phyloP scores from a whole-genome alignment of 352 stramenopile species.

The Pythium myriotylum region DNA sequence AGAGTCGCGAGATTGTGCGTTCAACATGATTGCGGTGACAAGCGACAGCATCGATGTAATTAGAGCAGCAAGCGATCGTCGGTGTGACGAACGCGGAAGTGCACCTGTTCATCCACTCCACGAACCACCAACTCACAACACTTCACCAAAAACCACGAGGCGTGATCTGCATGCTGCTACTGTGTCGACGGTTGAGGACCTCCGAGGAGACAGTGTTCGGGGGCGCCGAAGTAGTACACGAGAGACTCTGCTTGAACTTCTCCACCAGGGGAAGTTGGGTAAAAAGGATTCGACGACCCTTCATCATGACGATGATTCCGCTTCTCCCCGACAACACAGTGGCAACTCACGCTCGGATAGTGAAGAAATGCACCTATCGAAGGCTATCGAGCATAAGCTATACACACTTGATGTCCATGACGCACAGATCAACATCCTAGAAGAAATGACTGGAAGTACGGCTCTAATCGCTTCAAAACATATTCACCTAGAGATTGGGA shows the following conservation, averaged over 20 bases:
- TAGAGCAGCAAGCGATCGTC: slow-evolving; percentile 34
- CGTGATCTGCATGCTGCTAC: background rate
- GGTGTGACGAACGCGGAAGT: slow-evolving; percentile 11
- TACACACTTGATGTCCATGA: slow-evolving; percentile 82
- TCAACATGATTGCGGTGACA: slow-evolving; percentile 67
- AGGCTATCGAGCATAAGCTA: slow-evolving; percentile 56
- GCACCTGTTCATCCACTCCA: slow-evolving; percentile 1
- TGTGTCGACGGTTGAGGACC: background rate
- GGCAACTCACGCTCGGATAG: slow-evolving; percentile 5
- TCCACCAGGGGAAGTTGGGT: slow-evolving; percentile 79
- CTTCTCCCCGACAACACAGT: slow-evolving; percentile 11
- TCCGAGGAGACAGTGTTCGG: background rate
- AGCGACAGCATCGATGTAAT: slow-evolving; percentile 56
- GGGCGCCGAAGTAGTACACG: slow-evolving; percentile 47
- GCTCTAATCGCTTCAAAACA: slow-evolving; percentile 73
- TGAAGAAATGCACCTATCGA: slow-evolving; percentile 28
- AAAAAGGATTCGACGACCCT: slow-evolving; percentile 26
- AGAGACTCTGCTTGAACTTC: slow-evolving; percentile 66
- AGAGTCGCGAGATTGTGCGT: slow-evolving; percentile 68
- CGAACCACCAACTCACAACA: background rate
- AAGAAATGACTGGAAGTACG: slow-evolving; percentile 67
- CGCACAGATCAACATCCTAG: slow-evolving; percentile 76
- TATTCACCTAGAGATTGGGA: slow-evolving; percentile 75
- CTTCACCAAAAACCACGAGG: background rate
- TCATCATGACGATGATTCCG: slow-evolving; percentile 20